Conservation (phyloP, 257 asterid genomes). For the Nicotiana otophora region DNA sequence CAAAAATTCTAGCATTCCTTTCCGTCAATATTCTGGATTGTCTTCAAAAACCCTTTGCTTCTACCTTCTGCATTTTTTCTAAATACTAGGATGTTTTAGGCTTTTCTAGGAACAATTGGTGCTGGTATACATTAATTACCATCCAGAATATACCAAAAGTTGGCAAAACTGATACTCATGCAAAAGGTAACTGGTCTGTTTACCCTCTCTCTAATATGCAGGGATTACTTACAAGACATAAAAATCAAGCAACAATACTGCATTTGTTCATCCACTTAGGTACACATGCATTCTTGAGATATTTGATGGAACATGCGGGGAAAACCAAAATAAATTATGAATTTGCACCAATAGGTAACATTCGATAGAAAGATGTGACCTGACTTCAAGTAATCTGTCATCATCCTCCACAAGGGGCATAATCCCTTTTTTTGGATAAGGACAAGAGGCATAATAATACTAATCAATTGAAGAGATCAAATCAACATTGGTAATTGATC, state of each 20-base stretch:
- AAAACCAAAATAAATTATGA: background rate
- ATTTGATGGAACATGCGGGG: background rate
- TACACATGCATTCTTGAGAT: background rate
- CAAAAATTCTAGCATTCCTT: no score
- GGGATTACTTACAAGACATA: background rate
- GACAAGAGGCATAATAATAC: background rate
- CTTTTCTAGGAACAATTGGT: background rate
- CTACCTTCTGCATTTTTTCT: background rate
- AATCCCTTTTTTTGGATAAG: background rate
- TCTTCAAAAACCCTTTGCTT: background rate
- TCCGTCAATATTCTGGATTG: no score
- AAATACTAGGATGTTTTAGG: background rate
- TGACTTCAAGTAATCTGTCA: background rate
- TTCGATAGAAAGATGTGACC: background rate
- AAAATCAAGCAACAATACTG: background rate
- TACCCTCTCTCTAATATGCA: background rate
- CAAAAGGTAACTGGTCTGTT: background rate
- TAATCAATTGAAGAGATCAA: background rate
- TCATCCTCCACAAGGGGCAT: background rate
- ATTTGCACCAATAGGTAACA: background rate
- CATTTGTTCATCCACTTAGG: background rate
- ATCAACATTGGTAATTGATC: background rate
- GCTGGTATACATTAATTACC: background rate
- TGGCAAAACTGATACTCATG: background rate
- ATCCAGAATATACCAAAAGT: background rate